A percentile compares a stretch with the other conserved stretches of the same genome.
Evolutionary conservation across 106 monocot genomes (phyloP).

Genomic region (Hemerocallis citrina): DNA sequence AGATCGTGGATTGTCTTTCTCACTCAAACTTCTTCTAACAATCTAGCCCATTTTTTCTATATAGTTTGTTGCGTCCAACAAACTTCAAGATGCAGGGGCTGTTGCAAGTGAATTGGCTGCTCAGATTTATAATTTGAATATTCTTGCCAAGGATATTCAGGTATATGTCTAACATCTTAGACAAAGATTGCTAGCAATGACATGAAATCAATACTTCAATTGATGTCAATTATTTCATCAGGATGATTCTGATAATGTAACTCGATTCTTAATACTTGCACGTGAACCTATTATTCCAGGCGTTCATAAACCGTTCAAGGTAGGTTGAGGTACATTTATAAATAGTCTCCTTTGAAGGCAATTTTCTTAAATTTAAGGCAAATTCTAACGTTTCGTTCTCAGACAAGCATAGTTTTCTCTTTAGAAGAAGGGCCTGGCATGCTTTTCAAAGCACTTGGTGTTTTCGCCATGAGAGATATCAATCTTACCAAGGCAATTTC

Average conservation of each 20-base stretch:
- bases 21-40: neutral
- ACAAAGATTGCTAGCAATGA: neutral
- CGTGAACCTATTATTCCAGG: constrained; percentile 92
- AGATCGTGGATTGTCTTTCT: neutral
- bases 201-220: constrained; percentile 1
- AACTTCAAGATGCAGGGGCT: constrained; percentile 74
- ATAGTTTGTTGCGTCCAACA: constrained; percentile 62
- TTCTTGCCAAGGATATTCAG: constrained; percentile 82
- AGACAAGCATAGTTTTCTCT: constrained; percentile 99
- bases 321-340: constrained; percentile 8
- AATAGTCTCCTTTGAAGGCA: neutral
- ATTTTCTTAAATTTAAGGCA: neutral
- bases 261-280: constrained; percentile 89
- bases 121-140: constrained; percentile 69
- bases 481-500: constrained; percentile 84
- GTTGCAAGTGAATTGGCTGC: constrained; percentile 87
- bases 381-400: neutral
- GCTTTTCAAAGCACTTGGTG: constrained; percentile 94
- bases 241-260: constrained; percentile 91
- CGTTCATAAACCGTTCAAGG: constrained; percentile 69
- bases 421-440: constrained; percentile 94
- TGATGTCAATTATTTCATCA: constrained; percentile 14
- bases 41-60: constrained; percentile 2
- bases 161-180: constrained; percentile 17
- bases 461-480: constrained; percentile 87